phyloP scores from a whole-genome alignment of 2,329 filamentous ascomycete genomes.

The Penicillium sp. region DNA sequence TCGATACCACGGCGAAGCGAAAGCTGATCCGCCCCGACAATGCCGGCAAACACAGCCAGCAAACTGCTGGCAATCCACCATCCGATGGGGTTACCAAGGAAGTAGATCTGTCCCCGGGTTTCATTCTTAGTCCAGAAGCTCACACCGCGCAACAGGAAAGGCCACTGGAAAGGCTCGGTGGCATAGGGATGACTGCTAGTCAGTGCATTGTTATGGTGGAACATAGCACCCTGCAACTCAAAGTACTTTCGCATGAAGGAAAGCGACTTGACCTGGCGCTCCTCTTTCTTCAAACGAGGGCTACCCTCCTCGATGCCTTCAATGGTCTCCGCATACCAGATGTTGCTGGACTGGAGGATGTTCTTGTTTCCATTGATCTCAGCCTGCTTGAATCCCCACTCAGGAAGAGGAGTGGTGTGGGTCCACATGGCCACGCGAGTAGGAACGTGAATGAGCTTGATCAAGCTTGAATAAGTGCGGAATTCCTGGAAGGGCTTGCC shows the following conservation, averaged over 20 bases:
- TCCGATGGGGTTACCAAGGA: conserved; percentile 91
- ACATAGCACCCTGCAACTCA: conserved; percentile 96
- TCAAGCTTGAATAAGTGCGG: conserved; percentile 86
- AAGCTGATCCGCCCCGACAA: conserved; percentile 88
- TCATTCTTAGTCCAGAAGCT: conserved; percentile 99
- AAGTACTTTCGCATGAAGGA: conserved; percentile 94
- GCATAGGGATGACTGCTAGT: conserved; percentile 97
- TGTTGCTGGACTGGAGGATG: conserved; percentile 80
- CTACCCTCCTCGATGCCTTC: conserved; percentile 73
- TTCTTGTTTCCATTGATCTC: conserved; percentile 99
- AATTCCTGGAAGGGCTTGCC: conserved; percentile 80
- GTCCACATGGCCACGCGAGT: conserved; percentile 99
- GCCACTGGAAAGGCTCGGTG: conserved; percentile 94
- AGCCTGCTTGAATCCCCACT: conserved; percentile 96
- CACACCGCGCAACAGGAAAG: conserved; percentile 92
- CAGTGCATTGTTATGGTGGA: conserved; percentile 97
- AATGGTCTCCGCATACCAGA: conserved; percentile 92
- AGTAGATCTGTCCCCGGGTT: conserved; percentile 96
- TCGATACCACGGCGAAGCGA: conserved; percentile 91
- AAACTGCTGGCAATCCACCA: conserved; percentile 97
- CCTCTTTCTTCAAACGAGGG: conserved; percentile 71
- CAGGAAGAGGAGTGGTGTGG: conserved; percentile 88
- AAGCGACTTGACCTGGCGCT: conserved; percentile 76
- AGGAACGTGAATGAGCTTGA: conserved; percentile 92
- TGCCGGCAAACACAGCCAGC: conserved; percentile 88